Evolutionary conservation across 192 early-diverging fungal species (phyloP).

Genomic region (Lunasporangiospora selenospora): DNA sequence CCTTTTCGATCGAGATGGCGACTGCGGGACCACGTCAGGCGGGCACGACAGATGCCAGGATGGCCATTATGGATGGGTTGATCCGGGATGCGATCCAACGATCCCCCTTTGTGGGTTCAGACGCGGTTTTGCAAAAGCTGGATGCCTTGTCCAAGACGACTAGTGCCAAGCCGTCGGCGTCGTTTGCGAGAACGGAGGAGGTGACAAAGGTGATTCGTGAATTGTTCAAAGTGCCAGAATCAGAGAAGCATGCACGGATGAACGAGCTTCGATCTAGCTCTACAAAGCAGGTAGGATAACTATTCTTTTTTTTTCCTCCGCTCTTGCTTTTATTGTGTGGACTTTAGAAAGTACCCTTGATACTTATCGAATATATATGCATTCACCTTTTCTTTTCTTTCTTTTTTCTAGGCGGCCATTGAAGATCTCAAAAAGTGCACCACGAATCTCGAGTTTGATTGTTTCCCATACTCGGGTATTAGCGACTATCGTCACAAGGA

Average conservation of each 20-base stretch:
- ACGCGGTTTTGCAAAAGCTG: conserved; percentile 26
- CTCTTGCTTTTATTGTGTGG: background rate
- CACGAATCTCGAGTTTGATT: conserved; percentile 51
- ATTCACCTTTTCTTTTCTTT: background rate
- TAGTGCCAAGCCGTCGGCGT: conserved; percentile 16
- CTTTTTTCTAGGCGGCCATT: conserved; percentile 45
- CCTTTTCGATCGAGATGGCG: conserved; percentile 52
- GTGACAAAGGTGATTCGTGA: conserved; percentile 52
- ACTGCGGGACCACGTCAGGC: conserved; percentile 28
- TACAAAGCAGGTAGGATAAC: conserved; percentile 48
- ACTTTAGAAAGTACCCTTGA: background rate
- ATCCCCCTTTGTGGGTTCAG: conserved; percentile 32
- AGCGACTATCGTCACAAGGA: conserved; percentile 62
- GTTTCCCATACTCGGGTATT: conserved; percentile 55
- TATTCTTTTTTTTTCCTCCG: background rate
- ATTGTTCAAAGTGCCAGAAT: conserved; percentile 46
- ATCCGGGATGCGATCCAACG: conserved; percentile 52
- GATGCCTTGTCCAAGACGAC: conserved; percentile 22
- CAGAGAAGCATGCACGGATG: conserved; percentile 41
- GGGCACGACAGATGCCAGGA: conserved; percentile 49
- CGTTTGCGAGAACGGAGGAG: conserved; percentile 39
- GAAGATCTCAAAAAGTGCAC: conserved; percentile 58
- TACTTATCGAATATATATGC: too few species aligned
- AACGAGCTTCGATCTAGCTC: conserved; percentile 51
- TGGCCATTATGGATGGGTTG: conserved; percentile 53